These are phyloP conservation scores for Phytopythium aichiense DNA, from an alignment of 352 stramenopile species.

Conservation along the genomic window DNA sequence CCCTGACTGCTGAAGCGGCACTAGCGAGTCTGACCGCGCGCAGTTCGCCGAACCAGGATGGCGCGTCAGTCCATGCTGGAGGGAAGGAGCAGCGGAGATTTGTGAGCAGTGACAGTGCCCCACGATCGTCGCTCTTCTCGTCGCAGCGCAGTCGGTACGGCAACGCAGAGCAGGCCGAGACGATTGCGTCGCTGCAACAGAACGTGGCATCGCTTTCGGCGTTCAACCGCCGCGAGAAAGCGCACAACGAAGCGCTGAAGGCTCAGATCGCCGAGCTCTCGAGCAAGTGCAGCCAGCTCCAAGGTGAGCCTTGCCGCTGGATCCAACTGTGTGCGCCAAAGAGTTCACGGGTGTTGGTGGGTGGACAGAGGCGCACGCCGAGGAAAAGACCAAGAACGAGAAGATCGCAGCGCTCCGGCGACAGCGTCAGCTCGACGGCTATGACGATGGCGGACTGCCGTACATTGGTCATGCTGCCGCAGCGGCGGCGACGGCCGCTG, in stretches of 20 bases:
- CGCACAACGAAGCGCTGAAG: constrained; percentile 29
- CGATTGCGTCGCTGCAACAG: constrained; percentile 36
- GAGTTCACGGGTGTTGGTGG: background rate
- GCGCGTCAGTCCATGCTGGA: background rate
- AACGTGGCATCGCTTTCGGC: constrained; percentile 40
- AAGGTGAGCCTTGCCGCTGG: constrained; percentile 18
- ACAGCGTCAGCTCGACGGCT: constrained; percentile 18
- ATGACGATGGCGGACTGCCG: constrained; percentile 25
- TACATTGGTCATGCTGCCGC: constrained; percentile 29
- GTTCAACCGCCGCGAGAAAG: constrained; percentile 48
- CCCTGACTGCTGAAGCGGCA: background rate
- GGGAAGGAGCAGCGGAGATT: background rate
- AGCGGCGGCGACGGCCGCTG: constrained; percentile 20
- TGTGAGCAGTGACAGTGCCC: background rate
- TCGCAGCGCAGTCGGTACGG: constrained; percentile 4
- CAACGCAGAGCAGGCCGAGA: constrained; percentile 18
- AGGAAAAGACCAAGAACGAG: constrained; percentile 47
- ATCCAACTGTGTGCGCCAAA: background rate
- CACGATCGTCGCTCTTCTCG: constrained; percentile 1
- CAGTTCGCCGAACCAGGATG: constrained; percentile 3
- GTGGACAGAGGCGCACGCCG: constrained; percentile 32
- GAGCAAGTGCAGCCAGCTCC: constrained; percentile 23
- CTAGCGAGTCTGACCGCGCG: too few species aligned
- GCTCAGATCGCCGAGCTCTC: constrained; percentile 32
- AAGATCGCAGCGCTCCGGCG: constrained; percentile 25